Evolutionary conservation across 2,329 filamentous ascomycete genomes (phyloP), one percentile per base, ranked within the genome.

Genomic region (Fusarium sp.): DNA sequence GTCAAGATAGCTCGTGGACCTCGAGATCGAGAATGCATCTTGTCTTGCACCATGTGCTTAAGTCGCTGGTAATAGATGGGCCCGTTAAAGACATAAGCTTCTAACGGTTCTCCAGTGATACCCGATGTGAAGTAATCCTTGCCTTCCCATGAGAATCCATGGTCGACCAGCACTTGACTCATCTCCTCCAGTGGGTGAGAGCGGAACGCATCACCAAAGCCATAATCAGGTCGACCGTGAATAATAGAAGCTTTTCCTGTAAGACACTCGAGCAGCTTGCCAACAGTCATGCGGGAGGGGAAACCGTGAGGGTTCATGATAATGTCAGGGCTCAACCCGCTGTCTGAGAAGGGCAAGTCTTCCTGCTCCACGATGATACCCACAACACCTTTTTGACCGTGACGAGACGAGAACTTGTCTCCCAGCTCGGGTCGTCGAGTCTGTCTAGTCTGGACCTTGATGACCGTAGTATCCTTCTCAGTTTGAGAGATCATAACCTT

Each of bases 231-330:
- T 10, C 91, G 90, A 7, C 96, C 96, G 63, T 91, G 88, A 6
- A 99, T 81, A 3, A 99, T 90, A 15, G 94, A 94, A 0, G 96
- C 96, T 81, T 99, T 99, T 70, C 96, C 96, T 1, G 94, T 94
- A 18, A 99, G 86, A 46, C 97, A 92, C 79, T 99, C 96, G 53
- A 99, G 88, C 85, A 99, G 92, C 82, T 99, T 99, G 32, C 96
- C 96, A 68, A 99, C 96, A 57, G 96, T 99, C 96, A 99, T 99
- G 80, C 96, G 96, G 32, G 95, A 98, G 3, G 96, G 96, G 86
- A 99, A 99, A 90, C 96, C 96, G 83, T 99, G 96, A 1, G 97
- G 96, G 84, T 99, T 99, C 96, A 99, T 99, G 88, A 99, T 99
- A 73, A 99, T 98, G 81, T 99, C 96, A 0, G 96, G 96, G n/a